A percentile compares a stretch with the other conserved stretches of the same genome.
Evolutionary conservation across 768 basidiomycete genomes (phyloP).

Genomic region (Naganishia friedmannii): DNA sequence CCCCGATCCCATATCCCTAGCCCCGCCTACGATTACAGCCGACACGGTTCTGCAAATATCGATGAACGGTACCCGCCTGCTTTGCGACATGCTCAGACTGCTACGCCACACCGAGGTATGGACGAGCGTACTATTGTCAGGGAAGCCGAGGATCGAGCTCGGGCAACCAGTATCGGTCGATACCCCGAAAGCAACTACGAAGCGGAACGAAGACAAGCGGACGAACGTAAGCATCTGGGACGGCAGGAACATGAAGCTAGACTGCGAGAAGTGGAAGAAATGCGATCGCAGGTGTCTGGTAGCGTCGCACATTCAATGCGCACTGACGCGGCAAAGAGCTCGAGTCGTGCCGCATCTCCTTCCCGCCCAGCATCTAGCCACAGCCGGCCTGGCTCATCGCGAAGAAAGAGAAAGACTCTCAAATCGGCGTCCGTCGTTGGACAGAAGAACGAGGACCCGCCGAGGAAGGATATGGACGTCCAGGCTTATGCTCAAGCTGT

Average conservation of each 20-base stretch:
- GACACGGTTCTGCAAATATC: conserved; percentile 5
- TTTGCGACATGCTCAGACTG: background rate
- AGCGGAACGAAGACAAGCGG: conserved; percentile 52
- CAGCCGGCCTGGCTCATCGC: conserved; percentile 25
- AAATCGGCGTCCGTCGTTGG: conserved; percentile 22
- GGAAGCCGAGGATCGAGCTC: conserved; percentile 3
- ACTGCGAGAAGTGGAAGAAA: conserved; percentile 24
- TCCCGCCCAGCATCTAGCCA: conserved; percentile 20
- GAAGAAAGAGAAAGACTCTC: conserved; percentile 37
- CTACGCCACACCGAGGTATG: background rate
- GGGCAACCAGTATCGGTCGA: conserved; percentile 9
- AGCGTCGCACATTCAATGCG: background rate
- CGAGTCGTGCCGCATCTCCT: conserved; percentile 23
- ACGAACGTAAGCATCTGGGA: conserved; percentile 29
- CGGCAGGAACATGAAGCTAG: conserved; percentile 36
- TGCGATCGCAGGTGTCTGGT: conserved; percentile 7
- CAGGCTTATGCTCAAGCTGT: background rate
- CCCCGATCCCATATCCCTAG: background rate
- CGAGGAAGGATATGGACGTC: background rate
- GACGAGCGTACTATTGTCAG: background rate
- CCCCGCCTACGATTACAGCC: conserved; percentile 13
- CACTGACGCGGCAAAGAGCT: background rate
- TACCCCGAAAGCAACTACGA: conserved; percentile 58
- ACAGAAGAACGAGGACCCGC: conserved; percentile 31
- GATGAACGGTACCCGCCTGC: conserved; percentile 10